A percentile compares a stretch with the other conserved stretches of the same genome.
Evolutionary conservation across 2,329 filamentous ascomycete genomes (phyloP).

Genomic region (Ambrosiella beaveri): DNA sequence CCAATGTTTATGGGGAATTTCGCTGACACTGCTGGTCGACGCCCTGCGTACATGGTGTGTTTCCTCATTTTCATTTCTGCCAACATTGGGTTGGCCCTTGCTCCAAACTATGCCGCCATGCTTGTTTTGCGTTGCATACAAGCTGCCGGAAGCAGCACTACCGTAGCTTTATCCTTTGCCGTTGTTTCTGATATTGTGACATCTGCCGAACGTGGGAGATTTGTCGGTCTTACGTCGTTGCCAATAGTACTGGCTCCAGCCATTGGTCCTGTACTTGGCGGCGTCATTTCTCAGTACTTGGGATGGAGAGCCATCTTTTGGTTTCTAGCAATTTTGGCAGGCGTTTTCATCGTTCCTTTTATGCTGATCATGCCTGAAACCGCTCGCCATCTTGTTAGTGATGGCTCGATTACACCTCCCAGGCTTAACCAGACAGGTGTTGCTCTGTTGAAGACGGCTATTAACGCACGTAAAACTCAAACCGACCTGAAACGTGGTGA

Average conservation of each 20-base stretch:
- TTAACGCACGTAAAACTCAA: neutral
- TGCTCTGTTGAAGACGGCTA: slow-evolving; percentile 15
- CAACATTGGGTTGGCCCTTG: slow-evolving; percentile 35
- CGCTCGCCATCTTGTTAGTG: slow-evolving; percentile 30
- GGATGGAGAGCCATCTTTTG: slow-evolving; percentile 47
- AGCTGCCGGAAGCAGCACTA: slow-evolving; percentile 39
- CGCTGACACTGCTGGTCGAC: slow-evolving; percentile 35
- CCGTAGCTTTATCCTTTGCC: slow-evolving; percentile 37
- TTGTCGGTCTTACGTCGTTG: slow-evolving; percentile 35
- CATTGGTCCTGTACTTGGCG: slow-evolving; percentile 40
- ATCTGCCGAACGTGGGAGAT: slow-evolving; percentile 41
- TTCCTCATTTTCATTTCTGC: slow-evolving; percentile 36
- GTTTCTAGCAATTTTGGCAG: slow-evolving; percentile 35
- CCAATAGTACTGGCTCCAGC: slow-evolving; percentile 31
- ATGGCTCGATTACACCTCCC: slow-evolving; percentile 31
- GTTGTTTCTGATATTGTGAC: slow-evolving; percentile 48
- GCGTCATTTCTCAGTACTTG: slow-evolving; percentile 35
- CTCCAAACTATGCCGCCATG: slow-evolving; percentile 31
- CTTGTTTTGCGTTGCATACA: slow-evolving; percentile 39
- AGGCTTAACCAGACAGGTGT: slow-evolving; percentile 21
- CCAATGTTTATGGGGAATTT: slow-evolving; percentile 40
- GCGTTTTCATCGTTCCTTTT: slow-evolving; percentile 26
- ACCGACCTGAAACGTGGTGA: neutral
- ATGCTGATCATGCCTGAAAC: slow-evolving; percentile 37
- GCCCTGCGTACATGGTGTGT: slow-evolving; percentile 35